These are phyloP conservation scores for Sanghuangporus sanghuang DNA, from an alignment of 1,284 basidiomycete genomes.

Conservation along the genomic window DNA sequence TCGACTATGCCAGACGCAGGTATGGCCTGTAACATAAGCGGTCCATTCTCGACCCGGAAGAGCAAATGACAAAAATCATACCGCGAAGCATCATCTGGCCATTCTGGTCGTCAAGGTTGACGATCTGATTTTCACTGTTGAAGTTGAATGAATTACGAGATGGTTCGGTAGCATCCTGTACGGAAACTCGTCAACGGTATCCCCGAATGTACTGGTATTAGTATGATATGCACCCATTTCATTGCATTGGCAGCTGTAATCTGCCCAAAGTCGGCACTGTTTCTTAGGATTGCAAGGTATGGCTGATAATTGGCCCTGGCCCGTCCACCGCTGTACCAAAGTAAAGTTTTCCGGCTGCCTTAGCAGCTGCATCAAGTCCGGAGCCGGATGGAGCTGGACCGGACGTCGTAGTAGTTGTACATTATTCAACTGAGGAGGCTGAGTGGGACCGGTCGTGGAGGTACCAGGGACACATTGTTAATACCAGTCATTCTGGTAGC, in stretches of 20 bases:
- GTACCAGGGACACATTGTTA: conserved; percentile 29
- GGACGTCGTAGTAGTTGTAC: conserved; percentile 8
- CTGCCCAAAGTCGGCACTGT: conserved; percentile 30
- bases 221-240: conserved; percentile 29
- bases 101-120: conserved; percentile 24
- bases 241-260: conserved; percentile 35
- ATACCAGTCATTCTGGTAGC: conserved; percentile 27
- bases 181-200: too few species aligned
- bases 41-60: background rate
- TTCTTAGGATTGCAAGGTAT: conserved; percentile 21
- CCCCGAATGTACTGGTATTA: too few species aligned
- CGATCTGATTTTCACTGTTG: conserved; percentile 23
- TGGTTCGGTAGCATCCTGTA: conserved; percentile 21
- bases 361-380: conserved; percentile 18
- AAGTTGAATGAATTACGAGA: conserved; percentile 25
- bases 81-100: conserved; percentile 19
- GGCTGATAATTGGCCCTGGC: conserved; percentile 21
- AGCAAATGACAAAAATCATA: background rate
- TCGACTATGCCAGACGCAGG: conserved; percentile 22
- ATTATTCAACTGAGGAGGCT: background rate
- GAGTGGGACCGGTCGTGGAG: background rate
- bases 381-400: background rate
- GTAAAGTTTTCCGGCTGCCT: conserved; percentile 23
- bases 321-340: conserved; percentile 24
- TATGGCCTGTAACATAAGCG: conserved; percentile 12